Evolutionary conservation across 2,329 filamentous ascomycete species (phyloP).

Genomic region (Fusarium transvaalense): DNA sequence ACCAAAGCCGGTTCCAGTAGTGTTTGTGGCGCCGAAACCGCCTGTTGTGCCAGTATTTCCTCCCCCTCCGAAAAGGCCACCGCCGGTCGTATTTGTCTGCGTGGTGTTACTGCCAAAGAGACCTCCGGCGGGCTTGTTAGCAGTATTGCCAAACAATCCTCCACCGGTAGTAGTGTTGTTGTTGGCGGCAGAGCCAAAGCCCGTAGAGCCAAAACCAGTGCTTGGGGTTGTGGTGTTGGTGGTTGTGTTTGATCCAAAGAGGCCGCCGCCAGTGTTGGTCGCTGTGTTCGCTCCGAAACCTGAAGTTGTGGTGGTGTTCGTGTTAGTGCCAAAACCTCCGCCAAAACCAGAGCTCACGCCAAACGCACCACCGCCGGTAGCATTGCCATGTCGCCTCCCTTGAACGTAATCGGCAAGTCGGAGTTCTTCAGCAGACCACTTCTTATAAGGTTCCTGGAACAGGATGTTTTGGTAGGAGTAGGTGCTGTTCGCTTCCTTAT

Average conservation of each 20-base stretch:
- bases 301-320: conserved; percentile 46
- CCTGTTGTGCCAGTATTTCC: conserved; percentile 37
- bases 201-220: conserved; percentile 48
- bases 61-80: conserved; percentile 48
- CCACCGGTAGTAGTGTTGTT: conserved; percentile 50
- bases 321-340: conserved; percentile 63
- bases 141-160: conserved; percentile 50
- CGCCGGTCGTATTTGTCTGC: conserved; percentile 42
- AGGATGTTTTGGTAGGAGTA: conserved; percentile 82
- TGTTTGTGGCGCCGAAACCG: conserved; percentile 38
- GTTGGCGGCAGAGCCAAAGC: conserved; percentile 57
- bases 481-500: conserved; percentile 76
- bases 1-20: conserved; percentile 56
- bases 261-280: conserved; percentile 51
- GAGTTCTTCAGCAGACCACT: conserved; percentile 90
- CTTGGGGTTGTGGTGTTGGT: conserved; percentile 48
- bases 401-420: conserved; percentile 89
- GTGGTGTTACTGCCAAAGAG: conserved; percentile 55
- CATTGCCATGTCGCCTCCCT: conserved; percentile 85
- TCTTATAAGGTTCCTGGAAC: conserved; percentile 84
- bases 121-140: conserved; percentile 49
- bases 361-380: conserved; percentile 86
- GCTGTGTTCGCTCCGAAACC: conserved; percentile 62
- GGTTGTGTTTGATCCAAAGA: conserved; percentile 55
- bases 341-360: conserved; percentile 70